Base-by-base conservation (phyloP, 805 yeast species). In the Tetrapisispora arboricola region DNA sequence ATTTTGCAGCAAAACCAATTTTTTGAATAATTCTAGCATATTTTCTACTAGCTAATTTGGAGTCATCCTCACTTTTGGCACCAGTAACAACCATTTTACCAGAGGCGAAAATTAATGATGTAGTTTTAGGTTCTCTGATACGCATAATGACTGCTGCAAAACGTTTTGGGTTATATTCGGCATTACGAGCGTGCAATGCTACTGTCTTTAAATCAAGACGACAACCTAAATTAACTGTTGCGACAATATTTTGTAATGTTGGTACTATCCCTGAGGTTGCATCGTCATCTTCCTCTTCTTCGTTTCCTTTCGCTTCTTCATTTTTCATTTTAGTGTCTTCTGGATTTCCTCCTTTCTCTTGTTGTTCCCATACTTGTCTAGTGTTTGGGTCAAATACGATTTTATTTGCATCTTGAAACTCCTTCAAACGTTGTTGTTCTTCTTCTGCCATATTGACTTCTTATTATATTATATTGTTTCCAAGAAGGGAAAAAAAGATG, bases 71-170 rank as follows among this genome's bases (percentile, higher is more conserved):
- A 28, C 95, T 83, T 64, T 92, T 92, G 19, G 98, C 98, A 75
- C 98, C 98, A 24, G 97, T 92, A 13, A 92, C 98, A 51, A 92
- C 98, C 98, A 92, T 92, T 65, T 92, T 92, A 57, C 98, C 98
- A 2, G 96, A 87, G 1, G 98, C 98, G 64, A 92, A 92, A 50
- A 92, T 92, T 51, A 92, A 72, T 0, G 98, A 97, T 2, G 98
- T 92, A 1, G 98, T 92, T 64, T 92, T 92, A 15, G 98, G 98
- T 63, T 92, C 98, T 65, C 98, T 78, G 53, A 92, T 92, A 73
- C 98, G 84, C 98, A 92, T 92, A 53, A 92, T 92, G 38, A 92
- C 98, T 44, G 98, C 98, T 12, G 98, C 98, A 70, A 92, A 92
- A 70, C 98, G 94, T 61, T 84, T 86, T 39, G 98, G 98, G 57